phyloP scores from a whole-genome alignment of 768 basidiomycete genomes.

The Russula sp. region DNA sequence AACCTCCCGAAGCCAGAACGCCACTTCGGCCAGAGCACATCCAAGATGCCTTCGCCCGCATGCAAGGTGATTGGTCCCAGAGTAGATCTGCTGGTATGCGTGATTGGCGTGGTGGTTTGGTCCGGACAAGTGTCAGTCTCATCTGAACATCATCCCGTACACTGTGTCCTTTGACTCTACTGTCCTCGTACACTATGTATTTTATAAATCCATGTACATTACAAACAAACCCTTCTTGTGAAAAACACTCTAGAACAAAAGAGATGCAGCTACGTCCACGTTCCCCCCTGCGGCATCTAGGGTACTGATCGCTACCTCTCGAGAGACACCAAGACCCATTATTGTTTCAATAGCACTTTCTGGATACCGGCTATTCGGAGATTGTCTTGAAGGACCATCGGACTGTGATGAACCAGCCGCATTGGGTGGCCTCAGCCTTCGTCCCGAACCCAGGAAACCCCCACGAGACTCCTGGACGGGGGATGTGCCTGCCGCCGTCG shows the following conservation, averaged over 20 bases:
- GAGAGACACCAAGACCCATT: constrained; percentile 67
- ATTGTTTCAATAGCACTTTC: constrained; percentile 60
- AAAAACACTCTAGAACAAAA: constrained; percentile 56
- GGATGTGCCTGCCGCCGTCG: background rate
- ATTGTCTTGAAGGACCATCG: constrained; percentile 16
- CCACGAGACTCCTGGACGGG: background rate
- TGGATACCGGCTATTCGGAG: constrained; percentile 31
- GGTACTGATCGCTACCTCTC: constrained; percentile 69
- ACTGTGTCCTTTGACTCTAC: background rate
- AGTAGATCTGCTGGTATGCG: constrained; percentile 78
- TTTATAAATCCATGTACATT: constrained; percentile 23
- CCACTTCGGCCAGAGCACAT: constrained; percentile 80
- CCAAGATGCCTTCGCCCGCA: constrained; percentile 82
- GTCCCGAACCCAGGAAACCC: constrained; percentile 62
- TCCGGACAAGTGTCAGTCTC: constrained; percentile 71
- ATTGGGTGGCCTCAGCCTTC: constrained; percentile 47
- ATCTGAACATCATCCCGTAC: constrained; percentile 39
- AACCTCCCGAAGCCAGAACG: constrained; percentile 74
- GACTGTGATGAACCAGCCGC: constrained; percentile 26
- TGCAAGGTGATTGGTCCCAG: constrained; percentile 83
- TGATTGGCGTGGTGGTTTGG: constrained; percentile 82
- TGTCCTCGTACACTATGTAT: constrained; percentile 14
- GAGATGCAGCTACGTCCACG: constrained; percentile 79
- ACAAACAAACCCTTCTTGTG: background rate
- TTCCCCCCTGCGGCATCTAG: constrained; percentile 80